Conservation (phyloP, 192 early-diverging fungal genomes). For the Geranomyces michiganensis region DNA sequence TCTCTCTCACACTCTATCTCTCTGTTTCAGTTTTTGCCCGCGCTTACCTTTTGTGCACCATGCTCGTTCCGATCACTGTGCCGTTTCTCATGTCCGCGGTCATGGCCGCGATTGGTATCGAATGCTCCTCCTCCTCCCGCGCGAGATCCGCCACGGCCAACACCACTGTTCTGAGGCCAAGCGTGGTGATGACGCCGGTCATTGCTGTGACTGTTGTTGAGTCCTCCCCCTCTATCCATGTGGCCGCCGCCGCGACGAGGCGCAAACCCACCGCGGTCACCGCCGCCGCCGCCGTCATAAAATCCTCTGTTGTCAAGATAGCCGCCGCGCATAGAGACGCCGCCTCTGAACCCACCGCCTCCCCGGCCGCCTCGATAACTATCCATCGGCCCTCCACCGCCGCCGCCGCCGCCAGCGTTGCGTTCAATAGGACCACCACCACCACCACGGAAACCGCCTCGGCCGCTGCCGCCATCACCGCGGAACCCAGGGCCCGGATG, state of each 20-base stretch:
- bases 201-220: background rate
- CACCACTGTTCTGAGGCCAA: background rate
- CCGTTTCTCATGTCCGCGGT: slow-evolving; percentile 10
- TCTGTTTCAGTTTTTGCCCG: background rate
- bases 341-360: slow-evolving; percentile 9
- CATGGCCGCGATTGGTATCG: slow-evolving; percentile 20
- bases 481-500: slow-evolving; percentile 16
- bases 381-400: background rate
- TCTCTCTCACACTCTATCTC: no score
- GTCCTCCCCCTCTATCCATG: slow-evolving; percentile 12
- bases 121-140: no score
- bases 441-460: slow-evolving; percentile 13
- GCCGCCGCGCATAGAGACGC: slow-evolving; percentile 23
- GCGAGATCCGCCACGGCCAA: background rate
- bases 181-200: background rate
- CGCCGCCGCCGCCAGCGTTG: background rate
- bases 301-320: background rate
- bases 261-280: background rate
- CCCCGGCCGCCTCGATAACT: background rate
- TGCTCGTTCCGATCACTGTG: slow-evolving; percentile 11
- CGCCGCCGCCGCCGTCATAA: slow-evolving; percentile 6
- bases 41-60: slow-evolving; percentile 6
- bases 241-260: slow-evolving; percentile 6
- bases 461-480: slow-evolving; percentile 11
- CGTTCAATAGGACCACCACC: slow-evolving; percentile 14